Evolutionary conservation across 2,329 filamentous ascomycete genomes (phyloP), one percentile per base, ranked within the genome.

Genomic region (Alternaria gansuensis): DNA sequence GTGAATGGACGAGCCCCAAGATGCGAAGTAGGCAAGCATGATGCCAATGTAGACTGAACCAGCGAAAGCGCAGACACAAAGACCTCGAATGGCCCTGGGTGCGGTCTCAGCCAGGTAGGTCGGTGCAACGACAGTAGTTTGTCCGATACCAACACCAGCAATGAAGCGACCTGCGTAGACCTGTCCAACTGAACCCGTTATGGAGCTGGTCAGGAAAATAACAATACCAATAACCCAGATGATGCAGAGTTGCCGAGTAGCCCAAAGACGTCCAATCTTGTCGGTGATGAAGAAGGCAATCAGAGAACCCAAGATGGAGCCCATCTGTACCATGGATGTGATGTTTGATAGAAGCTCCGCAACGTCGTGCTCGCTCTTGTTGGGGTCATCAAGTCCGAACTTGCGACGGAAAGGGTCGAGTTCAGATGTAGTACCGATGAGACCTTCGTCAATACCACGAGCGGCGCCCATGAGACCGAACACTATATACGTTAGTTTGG

Each of bases 241-340:
- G 2, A 76, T 23, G 53, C 78, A 80, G 8, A 81, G 73, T 50
- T 77, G 72, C n/a, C 78, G 70, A 28, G 78, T 79, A 5, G 79
- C 78, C 77, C 78, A 80, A 6, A 80, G 60, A 63, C 79, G 78
- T 33, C 79, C 79, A 43, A 80, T 77, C 44, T 71, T 74, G 51
- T 79, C 77, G 8, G 83, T 83, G 40, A 82, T 75, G 63, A 83
- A 80, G 68, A 83, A 85, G 4, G 83, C 83, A 64, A 89, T 82
- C 31, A 91, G 81, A 29, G 90, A 88, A 41, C 90, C 90, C 4
- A 82, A 87, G 29, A 93, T 89, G 24, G 86, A 90, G 24, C 90
- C 90, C 68, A 93, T 87, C 77, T 93, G 90, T 0, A 93, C 90
- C 90, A 93, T 93, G 46, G 89, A 85, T 2, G 90, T 89, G 54